phyloP scores from a whole-genome alignment of 805 yeast species.

The Scheffersomyces lignosus region DNA sequence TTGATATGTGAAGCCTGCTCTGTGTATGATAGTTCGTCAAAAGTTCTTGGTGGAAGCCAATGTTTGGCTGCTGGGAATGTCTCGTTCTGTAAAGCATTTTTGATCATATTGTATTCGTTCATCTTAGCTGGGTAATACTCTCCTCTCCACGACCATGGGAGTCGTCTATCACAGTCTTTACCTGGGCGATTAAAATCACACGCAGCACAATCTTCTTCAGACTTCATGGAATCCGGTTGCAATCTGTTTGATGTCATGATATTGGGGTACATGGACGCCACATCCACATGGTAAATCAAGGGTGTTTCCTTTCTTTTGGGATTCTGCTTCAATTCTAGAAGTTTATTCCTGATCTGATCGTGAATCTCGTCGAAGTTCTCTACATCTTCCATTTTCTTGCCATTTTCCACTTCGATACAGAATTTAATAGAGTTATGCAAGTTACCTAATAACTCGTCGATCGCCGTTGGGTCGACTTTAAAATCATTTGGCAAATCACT shows the following conservation, averaged over 20 bases:
- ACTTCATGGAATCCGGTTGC: constrained; percentile 97
- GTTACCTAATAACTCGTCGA: constrained; percentile 75
- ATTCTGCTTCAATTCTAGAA: constrained; percentile 58
- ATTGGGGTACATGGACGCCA: constrained; percentile 98
- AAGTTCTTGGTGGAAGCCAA: constrained; percentile 58
- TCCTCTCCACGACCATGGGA: constrained; percentile 99
- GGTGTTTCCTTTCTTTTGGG: constrained; percentile 78
- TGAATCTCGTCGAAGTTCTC: constrained; percentile 77
- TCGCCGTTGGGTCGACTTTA: constrained; percentile 74
- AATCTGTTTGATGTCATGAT: constrained; percentile 96
- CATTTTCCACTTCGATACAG: constrained; percentile 76
- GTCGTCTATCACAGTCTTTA: constrained; percentile 83
- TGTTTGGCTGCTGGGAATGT: constrained; percentile 64
- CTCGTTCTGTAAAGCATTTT: constrained; percentile 78
- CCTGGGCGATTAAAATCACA: constrained; percentile 98
- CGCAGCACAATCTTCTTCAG: constrained; percentile 93
- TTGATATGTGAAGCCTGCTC: constrained; percentile 79
- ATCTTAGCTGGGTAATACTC: constrained; percentile 88
- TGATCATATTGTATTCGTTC: constrained; percentile 89
- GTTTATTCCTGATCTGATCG: constrained; percentile 50
- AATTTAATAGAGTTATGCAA: constrained; percentile 77
- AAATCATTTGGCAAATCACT: constrained; percentile 80
- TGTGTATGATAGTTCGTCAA: constrained; percentile 71
- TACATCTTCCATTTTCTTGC: constrained; percentile 71
- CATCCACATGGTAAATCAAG: constrained; percentile 94